Base-by-base conservation (phyloP, 2,329 filamentous ascomycete genomes). In the Colletotrichum eremochloae region DNA sequence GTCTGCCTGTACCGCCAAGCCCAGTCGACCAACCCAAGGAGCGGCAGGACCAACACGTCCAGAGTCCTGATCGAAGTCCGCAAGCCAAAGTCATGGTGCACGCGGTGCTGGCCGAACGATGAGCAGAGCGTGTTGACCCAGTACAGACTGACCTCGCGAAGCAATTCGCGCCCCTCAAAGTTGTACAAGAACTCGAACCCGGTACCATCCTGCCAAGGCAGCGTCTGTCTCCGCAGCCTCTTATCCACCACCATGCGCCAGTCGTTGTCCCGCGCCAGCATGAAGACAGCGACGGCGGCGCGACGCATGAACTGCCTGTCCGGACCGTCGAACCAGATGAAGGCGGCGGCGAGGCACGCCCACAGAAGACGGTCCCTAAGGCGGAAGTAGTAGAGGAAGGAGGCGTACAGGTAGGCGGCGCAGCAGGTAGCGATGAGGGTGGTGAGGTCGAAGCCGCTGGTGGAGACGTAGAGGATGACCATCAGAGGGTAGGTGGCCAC, bases 401-500 rank as follows among this genome's bases (percentile, higher is more conserved):
- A 69, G 15, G 46, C 36, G 48, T 72, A 72, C 18, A 72, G 15
- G 1, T 72, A 72, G 4, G 60, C 70, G 55, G 50, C 55, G 48
- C 70, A 72, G 33, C 46, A 48, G 46, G 57, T 57, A 55, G 53
- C 31, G 38, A 65, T 36, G 31, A 46, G 20, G 38, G 67, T 64
- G 20, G 66, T 69, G 38, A 56, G 31, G 61, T 60, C 67, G 24
- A 64, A 14, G 7, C 38, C 60, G 66, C 33, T 50, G 24, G 69
- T 70, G 61, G 57, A 36, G 18, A 72, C 31, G 66, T 61, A 72
- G 29, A 72, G 52, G 24, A 70, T 48, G 29, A 57, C 70, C 70
- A 72, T 70, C 4, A 72, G 66, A 31, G 70, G 70, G 55, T 72
- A 72, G 52, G 66, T 56, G n/a, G 70, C 70, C 44, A 72, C 15